A percentile compares a stretch with the other conserved stretches of the same genome.
phyloP scores from a whole-genome alignment of 805 yeast genomes.

The Kodamaea sagamina region DNA sequence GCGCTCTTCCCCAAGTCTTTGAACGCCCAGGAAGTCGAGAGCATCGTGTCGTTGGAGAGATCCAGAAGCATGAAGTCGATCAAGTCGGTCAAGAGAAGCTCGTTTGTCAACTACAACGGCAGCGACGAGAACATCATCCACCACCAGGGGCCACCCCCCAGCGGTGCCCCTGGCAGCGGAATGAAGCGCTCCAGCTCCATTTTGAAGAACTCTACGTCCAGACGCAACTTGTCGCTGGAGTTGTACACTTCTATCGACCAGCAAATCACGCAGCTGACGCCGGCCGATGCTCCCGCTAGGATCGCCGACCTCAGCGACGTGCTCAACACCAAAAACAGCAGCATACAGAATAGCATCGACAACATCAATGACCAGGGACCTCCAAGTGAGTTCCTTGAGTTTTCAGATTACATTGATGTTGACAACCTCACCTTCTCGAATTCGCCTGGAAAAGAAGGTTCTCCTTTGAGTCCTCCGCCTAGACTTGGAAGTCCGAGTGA shows the following conservation, averaged over 20 bases:
- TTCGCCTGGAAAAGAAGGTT: conserved; percentile 20
- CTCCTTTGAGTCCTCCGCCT: not conserved
- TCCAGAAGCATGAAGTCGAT: conserved; percentile 59
- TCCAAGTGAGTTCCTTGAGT: conserved; percentile 39
- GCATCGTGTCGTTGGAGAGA: conserved; percentile 71
- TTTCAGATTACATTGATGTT: conserved; percentile 42
- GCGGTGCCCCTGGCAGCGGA: conserved; percentile 17
- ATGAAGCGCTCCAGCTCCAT: conserved; percentile 40
- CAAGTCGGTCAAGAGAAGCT: conserved; percentile 37
- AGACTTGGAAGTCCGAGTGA: not conserved
- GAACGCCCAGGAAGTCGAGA: conserved; percentile 67
- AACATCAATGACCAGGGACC: conserved; percentile 2
- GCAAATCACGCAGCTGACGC: not conserved
- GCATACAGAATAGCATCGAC: not conserved
- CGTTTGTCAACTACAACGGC: conserved; percentile 43
- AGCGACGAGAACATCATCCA: conserved; percentile 43
- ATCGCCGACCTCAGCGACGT: conserved; percentile 2
- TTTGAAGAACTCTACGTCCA: conserved; percentile 36
- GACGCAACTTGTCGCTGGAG: conserved; percentile 19
- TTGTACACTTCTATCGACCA: conserved; percentile 16
- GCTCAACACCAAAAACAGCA: conserved; percentile 4
- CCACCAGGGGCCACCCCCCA: conserved; percentile 20
- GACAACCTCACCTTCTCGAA: conserved; percentile 36
- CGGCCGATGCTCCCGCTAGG: not conserved
- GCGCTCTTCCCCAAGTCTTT: conserved; percentile 72